Evolutionary conservation across 768 basidiomycete genomes (phyloP).

Genomic region (Boletus rubropictus): DNA sequence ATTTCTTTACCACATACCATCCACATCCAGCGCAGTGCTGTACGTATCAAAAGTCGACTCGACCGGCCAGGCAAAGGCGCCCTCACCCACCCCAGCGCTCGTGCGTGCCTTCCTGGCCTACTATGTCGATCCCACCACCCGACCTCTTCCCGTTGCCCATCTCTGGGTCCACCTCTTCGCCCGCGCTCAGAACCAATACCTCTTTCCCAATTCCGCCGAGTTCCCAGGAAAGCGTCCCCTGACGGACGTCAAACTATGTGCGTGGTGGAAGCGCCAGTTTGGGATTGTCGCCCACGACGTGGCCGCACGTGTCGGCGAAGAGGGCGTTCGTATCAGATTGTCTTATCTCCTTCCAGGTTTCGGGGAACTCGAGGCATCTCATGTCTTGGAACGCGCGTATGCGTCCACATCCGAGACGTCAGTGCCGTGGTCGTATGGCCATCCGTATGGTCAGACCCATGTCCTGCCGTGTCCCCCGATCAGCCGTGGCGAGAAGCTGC

Average conservation of each 20-base stretch:
- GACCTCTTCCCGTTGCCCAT: conserved; percentile 51
- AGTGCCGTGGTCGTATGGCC: conserved; percentile 65
- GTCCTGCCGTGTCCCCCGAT: conserved; percentile 42
- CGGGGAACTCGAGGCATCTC: conserved; percentile 58
- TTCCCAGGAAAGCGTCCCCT: conserved; percentile 65
- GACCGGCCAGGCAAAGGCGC: conserved; percentile 64
- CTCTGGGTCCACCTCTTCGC: conserved; percentile 89
- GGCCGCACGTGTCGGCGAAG: conserved; percentile 6
- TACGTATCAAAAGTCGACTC: conserved; percentile 95
- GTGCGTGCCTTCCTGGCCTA: conserved; percentile 59
- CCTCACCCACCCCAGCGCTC: conserved; percentile 66
- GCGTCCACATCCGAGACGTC: conserved; percentile 16
- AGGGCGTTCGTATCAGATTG: conserved; percentile 23
- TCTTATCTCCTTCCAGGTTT: conserved; percentile 72
- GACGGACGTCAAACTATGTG: conserved; percentile 73
- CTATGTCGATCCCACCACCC: conserved; percentile 57
- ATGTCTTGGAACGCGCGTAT: conserved; percentile 43
- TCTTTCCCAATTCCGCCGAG: conserved; percentile 85
- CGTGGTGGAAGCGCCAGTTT: conserved; percentile 87
- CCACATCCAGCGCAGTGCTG: conserved; percentile 63
- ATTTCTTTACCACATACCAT: conserved; percentile 64
- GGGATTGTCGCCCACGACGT: conserved; percentile 47
- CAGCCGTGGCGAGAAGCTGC: conserved; percentile 26
- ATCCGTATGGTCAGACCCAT: conserved; percentile 56
- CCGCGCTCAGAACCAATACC: conserved; percentile 82